Percentiles rank a stretch among this genome's conserved stretches.
These are phyloP conservation scores for Ascodesmis nigricans DNA, from an alignment of 495 filamentous ascomycete species.

Conservation along the genomic window DNA sequence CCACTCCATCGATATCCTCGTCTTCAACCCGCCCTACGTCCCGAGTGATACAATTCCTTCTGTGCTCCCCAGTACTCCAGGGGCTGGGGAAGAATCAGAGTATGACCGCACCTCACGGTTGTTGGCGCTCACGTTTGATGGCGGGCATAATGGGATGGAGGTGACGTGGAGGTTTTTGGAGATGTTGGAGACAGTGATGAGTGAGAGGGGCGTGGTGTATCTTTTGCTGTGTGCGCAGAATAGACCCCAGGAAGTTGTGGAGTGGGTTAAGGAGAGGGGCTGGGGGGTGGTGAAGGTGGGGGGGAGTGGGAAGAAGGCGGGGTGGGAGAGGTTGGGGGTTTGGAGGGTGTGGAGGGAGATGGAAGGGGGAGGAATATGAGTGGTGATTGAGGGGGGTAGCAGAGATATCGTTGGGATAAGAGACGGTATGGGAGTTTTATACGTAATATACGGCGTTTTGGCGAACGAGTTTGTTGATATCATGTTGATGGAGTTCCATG, in stretches of 20 bases:
- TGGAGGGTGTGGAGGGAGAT: slow-evolving; percentile 15
- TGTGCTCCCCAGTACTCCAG: slow-evolving; percentile 23
- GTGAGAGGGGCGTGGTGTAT: slow-evolving; percentile 57
- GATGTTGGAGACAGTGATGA: slow-evolving; percentile 39
- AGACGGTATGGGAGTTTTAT: too few relatives aligned
- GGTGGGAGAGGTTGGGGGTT: slow-evolving; percentile 43
- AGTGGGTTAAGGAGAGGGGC: slow-evolving; percentile 33
- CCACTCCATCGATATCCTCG: slow-evolving; percentile 48
- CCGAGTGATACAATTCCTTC: slow-evolving; percentile 52
- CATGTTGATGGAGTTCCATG: too few relatives aligned
- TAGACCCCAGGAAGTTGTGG: slow-evolving; percentile 50
- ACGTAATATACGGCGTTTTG: too few relatives aligned
- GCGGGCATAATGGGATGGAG: slow-evolving; percentile 80
- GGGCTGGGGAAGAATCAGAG: slow-evolving; percentile 20
- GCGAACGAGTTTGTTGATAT: too few relatives aligned
- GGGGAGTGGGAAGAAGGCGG: slow-evolving; percentile 59
- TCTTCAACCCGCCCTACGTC: slow-evolving; percentile 96
- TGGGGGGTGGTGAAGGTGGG: slow-evolving; percentile 69
- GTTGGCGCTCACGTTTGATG: slow-evolving; percentile 70
- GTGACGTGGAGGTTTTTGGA: slow-evolving; percentile 57
- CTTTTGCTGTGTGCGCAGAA: slow-evolving; percentile 78
- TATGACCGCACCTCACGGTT: slow-evolving; percentile 58
- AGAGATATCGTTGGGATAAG: too few relatives aligned
- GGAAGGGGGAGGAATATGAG: too few relatives aligned
- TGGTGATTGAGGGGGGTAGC: too few relatives aligned